Base-by-base conservation (phyloP, 225 moss, liverwort and hornwort genomes). In the Anthoceros angustus region DNA sequence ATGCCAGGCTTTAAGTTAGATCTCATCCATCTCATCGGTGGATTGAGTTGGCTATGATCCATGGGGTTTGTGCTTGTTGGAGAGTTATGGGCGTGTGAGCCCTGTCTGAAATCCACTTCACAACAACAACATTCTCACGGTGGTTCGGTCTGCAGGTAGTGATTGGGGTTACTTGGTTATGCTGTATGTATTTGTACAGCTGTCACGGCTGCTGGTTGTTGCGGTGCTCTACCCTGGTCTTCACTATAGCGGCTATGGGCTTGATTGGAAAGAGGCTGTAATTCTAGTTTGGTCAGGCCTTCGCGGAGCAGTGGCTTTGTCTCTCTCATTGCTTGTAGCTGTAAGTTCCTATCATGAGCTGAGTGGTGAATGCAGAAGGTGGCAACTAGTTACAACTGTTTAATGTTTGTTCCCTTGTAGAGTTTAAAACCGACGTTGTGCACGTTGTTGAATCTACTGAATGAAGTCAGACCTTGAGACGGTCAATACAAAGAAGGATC, bases 281-380 rank as follows among this genome's bases (percentile, higher is more conserved):
- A 8, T 98, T 5, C 72, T 98, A 61, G 75, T 87, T 46, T 98
- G 89, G 89, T 79, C 92, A 67, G 98, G 98, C 64, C 86, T 98
- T 62, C 98, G 98, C 40, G 98, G 98, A 41, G 92, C 98, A 74
- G 98, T 98, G 42, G 98, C 98, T 39, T 69, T 98, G 8, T 84
- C 98, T 43, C 87, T 98, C 62, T 87, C 98, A 7, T 76, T 98
- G 42, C 84, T 84, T 43, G 98, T 98, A 43, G 68, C 80, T 75
- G 98, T 98, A 77, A 84, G 92, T 87, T 63, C 39, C n/a, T 55
- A 18, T 18, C 18, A 8, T 15, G n/a, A 15, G n/a, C 12, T 18
- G 23, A 55, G 16, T 20, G 49, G 16, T 50, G 12, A 8, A 16
- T 50, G 15, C 49, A n/a, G n/a, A n/a, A n/a, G n/a, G n/a, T n/a